phyloP scores from a whole-genome alignment of 2,329 filamentous ascomycete genomes.

The Colletotrichum siamense region DNA sequence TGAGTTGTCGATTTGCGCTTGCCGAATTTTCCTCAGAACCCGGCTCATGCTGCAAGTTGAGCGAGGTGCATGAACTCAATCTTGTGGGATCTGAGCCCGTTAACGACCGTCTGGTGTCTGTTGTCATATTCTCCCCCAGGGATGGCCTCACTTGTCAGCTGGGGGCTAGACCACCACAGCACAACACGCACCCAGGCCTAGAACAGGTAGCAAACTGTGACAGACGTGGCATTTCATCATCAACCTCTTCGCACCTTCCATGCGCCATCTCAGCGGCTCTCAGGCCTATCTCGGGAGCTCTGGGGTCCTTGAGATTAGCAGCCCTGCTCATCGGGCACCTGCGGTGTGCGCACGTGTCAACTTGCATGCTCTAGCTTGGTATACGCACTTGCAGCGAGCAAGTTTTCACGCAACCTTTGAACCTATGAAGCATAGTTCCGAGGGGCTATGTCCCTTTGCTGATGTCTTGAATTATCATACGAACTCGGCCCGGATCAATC shows the following conservation, averaged over 20 bases:
- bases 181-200: neutral
- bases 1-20: neutral
- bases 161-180: neutral
- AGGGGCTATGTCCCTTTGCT: neutral
- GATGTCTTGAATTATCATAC: neutral
- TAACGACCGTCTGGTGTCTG: neutral
- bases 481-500: neutral
- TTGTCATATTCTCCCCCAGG: neutral
- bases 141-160: neutral
- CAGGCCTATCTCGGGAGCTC: neutral
- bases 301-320: neutral
- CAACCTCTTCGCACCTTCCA: neutral
- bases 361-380: neutral
- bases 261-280: neutral
- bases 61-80: constrained; percentile 1
- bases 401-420: neutral
- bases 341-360: neutral
- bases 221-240: neutral
- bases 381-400: neutral
- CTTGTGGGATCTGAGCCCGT: neutral
- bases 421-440: neutral
- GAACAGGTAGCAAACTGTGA: neutral
- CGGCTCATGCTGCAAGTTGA: neutral
- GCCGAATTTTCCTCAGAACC: neutral
- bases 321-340: neutral